A percentile compares a stretch with the other conserved stretches of the same genome.
Conservation (phyloP, 352 stramenopile species). For the Peronospora belbahrii region DNA sequence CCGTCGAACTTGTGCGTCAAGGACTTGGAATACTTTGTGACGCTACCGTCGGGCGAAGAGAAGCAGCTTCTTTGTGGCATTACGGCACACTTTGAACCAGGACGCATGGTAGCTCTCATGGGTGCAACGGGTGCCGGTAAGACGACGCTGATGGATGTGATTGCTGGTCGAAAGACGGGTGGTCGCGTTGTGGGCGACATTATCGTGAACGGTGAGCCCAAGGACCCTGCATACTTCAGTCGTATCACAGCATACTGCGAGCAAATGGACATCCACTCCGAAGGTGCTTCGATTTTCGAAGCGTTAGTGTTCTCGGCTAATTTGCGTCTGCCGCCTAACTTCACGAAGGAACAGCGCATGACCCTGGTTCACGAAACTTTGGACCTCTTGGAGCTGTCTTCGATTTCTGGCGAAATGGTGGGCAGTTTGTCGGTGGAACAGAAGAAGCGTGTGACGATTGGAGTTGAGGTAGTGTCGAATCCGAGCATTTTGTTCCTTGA, state of each 20-base stretch:
- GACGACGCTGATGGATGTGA: slow-evolving; percentile 56
- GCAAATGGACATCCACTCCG: slow-evolving; percentile 87
- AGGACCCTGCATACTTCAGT: slow-evolving; percentile 73
- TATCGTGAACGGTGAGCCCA: slow-evolving; percentile 83
- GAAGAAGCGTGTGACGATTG: slow-evolving; percentile 91
- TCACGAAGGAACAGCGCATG: slow-evolving; percentile 35
- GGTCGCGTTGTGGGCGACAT: slow-evolving; percentile 75
- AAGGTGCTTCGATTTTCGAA: slow-evolving; percentile 81
- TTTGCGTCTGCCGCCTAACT: slow-evolving; percentile 61
- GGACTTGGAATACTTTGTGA: slow-evolving; percentile 51
- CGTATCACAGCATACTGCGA: slow-evolving; percentile 48
- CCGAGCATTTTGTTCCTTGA: slow-evolving; percentile 92
- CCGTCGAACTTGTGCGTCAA: slow-evolving; percentile 43
- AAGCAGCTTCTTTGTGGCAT: slow-evolving; percentile 38
- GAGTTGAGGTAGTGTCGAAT: slow-evolving; percentile 89
- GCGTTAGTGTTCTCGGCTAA: slow-evolving; percentile 87
- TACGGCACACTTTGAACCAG: slow-evolving; percentile 46
- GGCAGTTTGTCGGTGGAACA: slow-evolving; percentile 77
- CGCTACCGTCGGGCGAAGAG: slow-evolving; percentile 47
- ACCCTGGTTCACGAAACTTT: slow-evolving; percentile 47
- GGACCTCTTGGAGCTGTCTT: slow-evolving; percentile 44
- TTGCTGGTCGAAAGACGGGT: slow-evolving; percentile 48
- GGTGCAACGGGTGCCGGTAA: slow-evolving; percentile 55
- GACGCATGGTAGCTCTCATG: slow-evolving; percentile 69
- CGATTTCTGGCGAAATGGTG: slow-evolving; percentile 41